Conservation (phyloP, 495 filamentous ascomycete genomes). For the Aspergillus egyptiacus region DNA sequence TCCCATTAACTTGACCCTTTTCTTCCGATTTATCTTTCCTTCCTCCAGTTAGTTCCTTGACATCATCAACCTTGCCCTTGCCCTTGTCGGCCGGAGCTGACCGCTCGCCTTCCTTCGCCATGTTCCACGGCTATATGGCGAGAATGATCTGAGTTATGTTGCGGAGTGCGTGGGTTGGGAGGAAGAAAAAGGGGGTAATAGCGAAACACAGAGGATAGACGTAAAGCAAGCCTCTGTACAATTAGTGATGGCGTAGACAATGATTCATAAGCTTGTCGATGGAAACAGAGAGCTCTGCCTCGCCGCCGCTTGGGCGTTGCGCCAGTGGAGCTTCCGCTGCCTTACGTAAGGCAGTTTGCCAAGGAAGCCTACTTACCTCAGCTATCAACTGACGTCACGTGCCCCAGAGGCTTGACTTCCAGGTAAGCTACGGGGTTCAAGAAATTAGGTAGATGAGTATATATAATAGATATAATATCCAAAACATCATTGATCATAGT, state of each 20-base stretch:
- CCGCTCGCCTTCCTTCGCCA: conserved; percentile 90
- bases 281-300: conserved; percentile 33
- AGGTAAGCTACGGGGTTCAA: not conserved
- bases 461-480: not conserved
- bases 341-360: conserved; percentile 35
- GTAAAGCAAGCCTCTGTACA: conserved; percentile 22
- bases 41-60: conserved; percentile 49
- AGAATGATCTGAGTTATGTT: conserved; percentile 15
- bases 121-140: conserved; percentile 44
- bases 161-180: conserved; percentile 1
- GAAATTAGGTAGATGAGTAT: not conserved
- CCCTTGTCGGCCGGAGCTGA: conserved; percentile 84
- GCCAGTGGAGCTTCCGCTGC: conserved; percentile 35
- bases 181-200: not conserved
- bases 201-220: conserved; percentile 13
- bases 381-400: conserved; percentile 4
- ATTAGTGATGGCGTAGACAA: conserved; percentile 25
- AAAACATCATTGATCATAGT: no score
- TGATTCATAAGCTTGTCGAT: conserved; percentile 40
- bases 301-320: conserved; percentile 25
- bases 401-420: no score
- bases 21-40: conserved; percentile 63
- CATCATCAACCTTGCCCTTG: conserved; percentile 79
- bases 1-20: conserved; percentile 65
- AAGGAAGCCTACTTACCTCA: no score